These are phyloP conservation scores for Lojkania enalia DNA, from an alignment of 2,329 filamentous ascomycete genomes.

Conservation along the genomic window DNA sequence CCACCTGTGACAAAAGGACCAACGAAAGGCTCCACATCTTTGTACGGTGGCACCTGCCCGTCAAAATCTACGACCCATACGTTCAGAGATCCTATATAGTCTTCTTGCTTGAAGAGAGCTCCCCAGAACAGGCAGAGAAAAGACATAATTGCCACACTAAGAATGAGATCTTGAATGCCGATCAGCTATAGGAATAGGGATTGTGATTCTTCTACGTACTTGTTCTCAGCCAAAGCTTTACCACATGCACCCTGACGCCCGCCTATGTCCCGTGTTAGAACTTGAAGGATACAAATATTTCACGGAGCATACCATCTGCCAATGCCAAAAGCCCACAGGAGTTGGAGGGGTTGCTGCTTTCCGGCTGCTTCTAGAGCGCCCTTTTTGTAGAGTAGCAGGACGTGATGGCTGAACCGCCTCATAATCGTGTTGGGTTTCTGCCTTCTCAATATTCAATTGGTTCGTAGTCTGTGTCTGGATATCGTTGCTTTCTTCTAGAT, in stretches of 20 bases:
- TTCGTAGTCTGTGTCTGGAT: neutral
- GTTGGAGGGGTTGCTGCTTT: slow-evolving; percentile 12
- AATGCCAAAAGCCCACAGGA: slow-evolving; percentile 35
- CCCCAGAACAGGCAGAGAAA: slow-evolving; percentile 37
- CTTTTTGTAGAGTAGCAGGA: slow-evolving; percentile 17
- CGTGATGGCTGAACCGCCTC: slow-evolving; percentile 8
- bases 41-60: slow-evolving; percentile 55
- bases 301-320: slow-evolving; percentile 25
- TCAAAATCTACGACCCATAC: slow-evolving; percentile 68
- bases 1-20: slow-evolving; percentile 58
- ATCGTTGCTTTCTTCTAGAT: slow-evolving; percentile 6
- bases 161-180: slow-evolving; percentile 26
- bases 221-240: slow-evolving; percentile 32
- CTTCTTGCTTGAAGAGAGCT: slow-evolving; percentile 29
- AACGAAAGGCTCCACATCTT: slow-evolving; percentile 52
- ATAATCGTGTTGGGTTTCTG: slow-evolving; percentile 22
- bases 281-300: too few relatives aligned
- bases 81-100: slow-evolving; percentile 43
- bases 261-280: slow-evolving; percentile 16
- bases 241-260: slow-evolving; percentile 33
- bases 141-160: slow-evolving; percentile 26
- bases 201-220: slow-evolving; percentile 17
- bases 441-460: slow-evolving; percentile 23
- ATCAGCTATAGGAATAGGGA: neutral
- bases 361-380: slow-evolving; percentile 25